Evolutionary conservation across 2,329 filamentous ascomycete genomes (phyloP), one percentile per base, ranked within the genome.

Genomic region (Hymenoscyphus linearis): DNA sequence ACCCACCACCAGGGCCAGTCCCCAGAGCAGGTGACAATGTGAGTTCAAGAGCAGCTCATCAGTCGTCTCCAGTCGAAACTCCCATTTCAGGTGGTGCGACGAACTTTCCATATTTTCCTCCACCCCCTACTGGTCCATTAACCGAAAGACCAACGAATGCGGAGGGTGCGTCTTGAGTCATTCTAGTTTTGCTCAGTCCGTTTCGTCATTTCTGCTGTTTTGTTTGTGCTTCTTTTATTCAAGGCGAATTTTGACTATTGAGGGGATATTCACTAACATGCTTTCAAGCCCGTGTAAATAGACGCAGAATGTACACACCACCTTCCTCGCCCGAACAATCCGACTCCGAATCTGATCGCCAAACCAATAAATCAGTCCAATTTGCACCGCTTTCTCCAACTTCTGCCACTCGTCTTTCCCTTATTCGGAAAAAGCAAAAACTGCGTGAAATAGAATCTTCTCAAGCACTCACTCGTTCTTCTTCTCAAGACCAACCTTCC

Each of bases 331-430:
- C 54, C 52, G 37, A 56, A 22, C 57, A 47, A 22, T 55, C 26
- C 59, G 27, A 58, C 44, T 53, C 25, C 60, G 57, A 34, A 56
- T 37, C 34, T 52, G 52, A 27, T 40, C 55, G 34, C 22, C 58
- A 60, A 31, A 36, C 55, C 36, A 67, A 66, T 22, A 71, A 70
- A 65, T 72, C 70, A 27, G 71, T 73, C 50, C 67, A 64, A 22
- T 73, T 73, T 56, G 69, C 68, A 14, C 71, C 71, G 14, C 65
- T 73, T 7, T 72, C 71, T 2, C 70, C 70, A 16, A 67, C 65
- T 13, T 71, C 69, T 26, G 68, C 67, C 7, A 66, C 64, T 10
- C 60, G 63, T 5, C 59, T 70, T 22, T 63, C 59, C 34, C 62
- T 61, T 36, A 65, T 65, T 16, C 66, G 64, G 25, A 52, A 65